Conservation (phyloP, 78 protist genomes). For the Parvularia atlantis region DNA sequence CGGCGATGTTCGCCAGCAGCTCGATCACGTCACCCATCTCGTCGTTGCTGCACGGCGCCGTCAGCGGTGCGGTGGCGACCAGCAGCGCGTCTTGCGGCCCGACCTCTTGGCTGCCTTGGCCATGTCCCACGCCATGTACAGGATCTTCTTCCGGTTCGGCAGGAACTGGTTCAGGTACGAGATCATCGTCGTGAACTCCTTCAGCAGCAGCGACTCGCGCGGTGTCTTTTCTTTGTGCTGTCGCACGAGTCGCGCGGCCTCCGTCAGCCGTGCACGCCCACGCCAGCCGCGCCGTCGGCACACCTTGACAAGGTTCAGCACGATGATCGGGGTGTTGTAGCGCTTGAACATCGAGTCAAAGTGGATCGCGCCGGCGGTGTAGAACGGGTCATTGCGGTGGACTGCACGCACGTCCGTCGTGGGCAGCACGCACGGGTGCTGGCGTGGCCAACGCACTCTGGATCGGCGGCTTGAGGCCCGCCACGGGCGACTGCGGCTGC, state of each 20-base stretch:
- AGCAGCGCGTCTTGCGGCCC: background rate
- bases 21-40: no score
- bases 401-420: no score
- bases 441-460: background rate
- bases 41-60: no score
- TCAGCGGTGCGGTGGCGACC: no score
- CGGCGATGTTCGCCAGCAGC: no score
- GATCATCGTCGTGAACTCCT: constrained; percentile 27
- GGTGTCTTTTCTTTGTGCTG: constrained; percentile 72
- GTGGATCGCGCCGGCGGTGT: constrained; percentile 68
- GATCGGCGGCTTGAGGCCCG: constrained; percentile 58
- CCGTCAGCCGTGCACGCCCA: no score
- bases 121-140: constrained; percentile 57
- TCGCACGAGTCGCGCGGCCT: background rate
- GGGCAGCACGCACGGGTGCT: background rate
- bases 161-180: background rate
- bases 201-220: constrained; percentile 65
- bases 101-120: constrained; percentile 19
- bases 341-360: constrained; percentile 58
- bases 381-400: constrained; percentile 66
- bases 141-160: constrained; percentile 4
- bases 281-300: no score
- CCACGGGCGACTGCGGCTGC: constrained; percentile 11
- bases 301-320: constrained; percentile 68
- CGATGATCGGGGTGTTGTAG: constrained; percentile 73